phyloP scores from a whole-genome alignment of 2,329 filamentous ascomycete species.

The Byssoonygena ceratinophila region DNA sequence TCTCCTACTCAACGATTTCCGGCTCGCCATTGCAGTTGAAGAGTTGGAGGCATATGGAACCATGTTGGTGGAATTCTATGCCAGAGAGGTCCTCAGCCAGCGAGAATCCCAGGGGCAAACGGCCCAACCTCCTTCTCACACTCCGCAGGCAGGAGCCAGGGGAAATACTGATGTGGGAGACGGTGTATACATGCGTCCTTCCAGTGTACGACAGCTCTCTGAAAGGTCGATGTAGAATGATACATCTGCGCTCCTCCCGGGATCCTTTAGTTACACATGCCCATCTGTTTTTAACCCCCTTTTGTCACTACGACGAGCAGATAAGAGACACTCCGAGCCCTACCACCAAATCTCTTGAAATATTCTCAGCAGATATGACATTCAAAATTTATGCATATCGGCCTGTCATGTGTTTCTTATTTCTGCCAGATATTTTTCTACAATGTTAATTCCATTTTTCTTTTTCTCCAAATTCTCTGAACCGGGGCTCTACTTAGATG shows the following conservation, averaged over 20 bases:
- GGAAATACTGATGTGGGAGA: not conserved
- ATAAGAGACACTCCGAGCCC: no score
- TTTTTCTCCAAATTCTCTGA: no score
- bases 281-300: no score
- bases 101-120: slow-evolving; percentile 22
- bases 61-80: slow-evolving; percentile 97
- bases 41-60: slow-evolving; percentile 95
- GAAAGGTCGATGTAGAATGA: not conserved
- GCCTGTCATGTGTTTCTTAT: no score
- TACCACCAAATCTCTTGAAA: no score
- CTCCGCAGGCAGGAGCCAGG: not conserved
- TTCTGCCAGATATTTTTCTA: no score
- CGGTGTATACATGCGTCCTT: slow-evolving; percentile 1
- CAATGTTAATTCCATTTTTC: no score
- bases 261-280: not conserved
- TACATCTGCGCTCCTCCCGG: not conserved
- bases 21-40: slow-evolving; percentile 83
- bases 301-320: no score
- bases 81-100: slow-evolving; percentile 70
- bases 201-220: not conserved
- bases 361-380: no score
- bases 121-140: not conserved
- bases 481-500: no score
- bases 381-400: no score
- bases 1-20: slow-evolving; percentile 87